Conservation (phyloP, 129 eudicot genomes). For the Chrysanthemum lavandulifolium region DNA sequence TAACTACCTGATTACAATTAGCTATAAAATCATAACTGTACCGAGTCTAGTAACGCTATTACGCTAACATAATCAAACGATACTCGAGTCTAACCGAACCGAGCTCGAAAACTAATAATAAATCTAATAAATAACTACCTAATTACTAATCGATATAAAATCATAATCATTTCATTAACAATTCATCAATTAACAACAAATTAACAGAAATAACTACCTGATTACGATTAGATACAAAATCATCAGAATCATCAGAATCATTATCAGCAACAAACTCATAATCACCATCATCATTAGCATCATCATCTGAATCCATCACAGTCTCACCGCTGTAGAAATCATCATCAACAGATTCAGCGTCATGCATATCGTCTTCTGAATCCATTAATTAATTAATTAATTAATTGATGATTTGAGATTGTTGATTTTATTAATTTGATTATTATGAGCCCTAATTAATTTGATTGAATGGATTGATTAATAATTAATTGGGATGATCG, state of each 20-base stretch:
- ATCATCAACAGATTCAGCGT: constrained; percentile 66
- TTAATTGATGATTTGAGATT: too few relatives aligned
- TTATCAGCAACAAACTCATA: constrained; percentile 63
- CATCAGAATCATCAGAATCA: constrained; percentile 76
- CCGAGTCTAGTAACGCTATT: too few relatives aligned
- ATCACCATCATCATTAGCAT: constrained; percentile 47
- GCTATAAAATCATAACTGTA: too few relatives aligned
- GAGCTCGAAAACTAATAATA: too few relatives aligned
- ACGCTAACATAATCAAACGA: too few relatives aligned
- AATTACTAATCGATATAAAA: too few relatives aligned
- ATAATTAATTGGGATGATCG: too few relatives aligned
- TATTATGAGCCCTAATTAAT: background rate
- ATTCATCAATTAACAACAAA: constrained; percentile 13
- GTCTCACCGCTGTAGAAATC: constrained; percentile 75
- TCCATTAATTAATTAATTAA: constrained; percentile 37
- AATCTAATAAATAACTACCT: too few relatives aligned
- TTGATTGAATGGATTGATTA: too few relatives aligned
- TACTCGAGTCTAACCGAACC: too few relatives aligned
- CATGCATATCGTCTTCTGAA: constrained; percentile 90
- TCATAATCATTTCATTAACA: constrained; percentile 7
- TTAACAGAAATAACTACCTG: constrained; percentile 40
- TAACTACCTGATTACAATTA: too few relatives aligned
- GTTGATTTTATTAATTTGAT: background rate
- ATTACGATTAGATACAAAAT: constrained; percentile 46
- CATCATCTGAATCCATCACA: constrained; percentile 58